A percentile compares a stretch with the other conserved stretches of the same genome.
phyloP scores from a whole-genome alignment of 805 yeast genomes.

The Barnettozyma populi region DNA sequence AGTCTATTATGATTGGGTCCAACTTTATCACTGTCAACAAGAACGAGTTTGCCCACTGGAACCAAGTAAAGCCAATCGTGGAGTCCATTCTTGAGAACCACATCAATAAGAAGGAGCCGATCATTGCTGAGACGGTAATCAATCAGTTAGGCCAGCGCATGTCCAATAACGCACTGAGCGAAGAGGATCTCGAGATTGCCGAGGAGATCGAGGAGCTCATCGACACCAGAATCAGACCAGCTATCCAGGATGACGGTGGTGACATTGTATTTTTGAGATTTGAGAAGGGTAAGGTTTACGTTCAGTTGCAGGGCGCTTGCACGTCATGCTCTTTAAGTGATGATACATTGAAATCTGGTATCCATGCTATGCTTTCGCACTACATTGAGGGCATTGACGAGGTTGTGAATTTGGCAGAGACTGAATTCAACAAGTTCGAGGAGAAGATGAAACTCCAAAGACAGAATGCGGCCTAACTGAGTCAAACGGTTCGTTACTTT shows the following conservation, averaged over 20 bases:
- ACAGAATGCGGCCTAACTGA: conserved; percentile 13
- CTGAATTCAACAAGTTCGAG: conserved; percentile 27
- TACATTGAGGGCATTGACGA: conserved; percentile 92
- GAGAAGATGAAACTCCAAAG: conserved; percentile 19
- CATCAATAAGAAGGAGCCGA: conserved; percentile 28
- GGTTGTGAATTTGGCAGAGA: conserved; percentile 41
- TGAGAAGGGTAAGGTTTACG: conserved; percentile 79
- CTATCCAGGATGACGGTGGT: conserved; percentile 98
- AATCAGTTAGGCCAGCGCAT: conserved; percentile 1
- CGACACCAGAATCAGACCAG: conserved; percentile 93
- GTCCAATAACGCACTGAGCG: conserved; percentile 28
- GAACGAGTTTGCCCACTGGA: conserved; percentile 63
- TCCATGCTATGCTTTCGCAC: conserved; percentile 94
- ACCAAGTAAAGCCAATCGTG: conserved; percentile 61
- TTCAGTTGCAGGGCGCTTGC: conserved; percentile 93
- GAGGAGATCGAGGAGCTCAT: conserved; percentile 88
- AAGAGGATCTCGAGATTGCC: conserved; percentile 74
- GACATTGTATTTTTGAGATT: conserved; percentile 87
- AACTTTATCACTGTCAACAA: conserved; percentile 70
- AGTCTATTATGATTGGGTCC: conserved; percentile 67
- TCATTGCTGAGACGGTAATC: conserved; percentile 15
- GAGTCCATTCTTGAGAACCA: conserved; percentile 39
- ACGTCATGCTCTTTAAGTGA: conserved; percentile 87
- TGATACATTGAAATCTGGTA: conserved; percentile 91
- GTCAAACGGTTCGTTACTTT: background rate